Conservation (phyloP, 495 filamentous ascomycete species). For the Aspergillus indologenus region DNA sequence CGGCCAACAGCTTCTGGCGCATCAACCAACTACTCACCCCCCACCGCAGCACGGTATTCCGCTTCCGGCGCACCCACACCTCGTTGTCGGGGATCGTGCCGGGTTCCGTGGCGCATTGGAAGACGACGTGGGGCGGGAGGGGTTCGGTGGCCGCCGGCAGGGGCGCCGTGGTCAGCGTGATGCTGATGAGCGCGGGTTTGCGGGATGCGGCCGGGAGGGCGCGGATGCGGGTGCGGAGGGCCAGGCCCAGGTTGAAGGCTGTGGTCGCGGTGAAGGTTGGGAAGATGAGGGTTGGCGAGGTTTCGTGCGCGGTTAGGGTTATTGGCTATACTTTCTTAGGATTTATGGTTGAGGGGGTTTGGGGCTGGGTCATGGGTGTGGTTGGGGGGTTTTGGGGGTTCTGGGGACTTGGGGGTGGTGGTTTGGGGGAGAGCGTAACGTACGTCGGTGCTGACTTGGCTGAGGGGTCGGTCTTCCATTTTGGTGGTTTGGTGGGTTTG, state of each 20-base stretch:
- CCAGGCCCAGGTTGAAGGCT: conserved; percentile 63
- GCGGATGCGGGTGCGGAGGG: conserved; percentile 60
- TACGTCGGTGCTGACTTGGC: conserved; percentile 39
- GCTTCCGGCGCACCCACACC: conserved; percentile 59
- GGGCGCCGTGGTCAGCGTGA: conserved; percentile 51
- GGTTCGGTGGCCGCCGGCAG: neutral
- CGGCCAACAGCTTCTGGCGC: conserved; percentile 50
- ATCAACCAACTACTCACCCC: conserved; percentile 65
- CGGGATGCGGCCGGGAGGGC: conserved; percentile 43
- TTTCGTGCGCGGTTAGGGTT: conserved; percentile 49
- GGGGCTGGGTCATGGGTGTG: conserved; percentile 1
- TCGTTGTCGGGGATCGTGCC: conserved; percentile 63
- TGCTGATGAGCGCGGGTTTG: conserved; percentile 61
- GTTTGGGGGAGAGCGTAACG: no score
- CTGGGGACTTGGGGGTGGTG: neutral
- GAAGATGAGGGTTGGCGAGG: conserved; percentile 50
- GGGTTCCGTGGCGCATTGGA: conserved; percentile 54
- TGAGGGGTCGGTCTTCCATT: conserved; percentile 34
- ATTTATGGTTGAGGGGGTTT: neutral
- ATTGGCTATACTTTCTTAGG: conserved; percentile 11
- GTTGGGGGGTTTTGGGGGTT: neutral
- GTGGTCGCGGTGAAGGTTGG: conserved; percentile 60
- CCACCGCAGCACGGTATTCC: conserved; percentile 67
- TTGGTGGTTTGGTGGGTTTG: conserved; percentile 8
- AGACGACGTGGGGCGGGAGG: conserved; percentile 50